Base-by-base conservation (phyloP, 2,329 filamentous ascomycete genomes). In the Ophiosphaerella korrae region DNA sequence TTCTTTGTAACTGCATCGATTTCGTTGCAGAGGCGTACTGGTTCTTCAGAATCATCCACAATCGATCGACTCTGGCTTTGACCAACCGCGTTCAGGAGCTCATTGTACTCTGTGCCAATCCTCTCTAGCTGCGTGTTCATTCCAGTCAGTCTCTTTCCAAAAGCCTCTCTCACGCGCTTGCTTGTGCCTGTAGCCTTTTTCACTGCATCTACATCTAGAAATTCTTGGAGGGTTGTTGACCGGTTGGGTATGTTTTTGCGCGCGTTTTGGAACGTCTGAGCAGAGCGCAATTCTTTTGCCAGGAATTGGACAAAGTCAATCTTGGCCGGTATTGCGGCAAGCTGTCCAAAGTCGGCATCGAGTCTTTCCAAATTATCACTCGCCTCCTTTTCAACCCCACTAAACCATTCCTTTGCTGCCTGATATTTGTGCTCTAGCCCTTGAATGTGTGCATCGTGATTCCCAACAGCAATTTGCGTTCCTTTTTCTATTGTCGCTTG, bases 1-100 rank as follows among this genome's bases (percentile, higher is more conserved):
- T 97, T 97, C 64, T 86, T 91, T 44, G 87, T 87, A 48, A 97
- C 81, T 0, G 90, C 88, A 68, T 93, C 88, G 37, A 97, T 91
- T 70, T 97, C 94, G 54, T 91, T 84, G 42, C 94, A 79, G 6
- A 96, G 78, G 55, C 88, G 85, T 18, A 78, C 74, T 5, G 88
- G 82, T 58, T 92, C 89, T 42, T 84, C 81, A 36, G 78, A 78
- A 52, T 85, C 85, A 14, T 80, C 77, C 40, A 85, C 69, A 5
- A 82, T 75, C 18, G 81, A 88, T 42, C 80, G 82, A 50, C 66
- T 73, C 52, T 75, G 74, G 55, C 78, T 75, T 53, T 77, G 73
- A 16, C 77, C 74, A 13, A 80, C 73, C 8, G 76, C 75, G 31
- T 67, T 61, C 18, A 75, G 57, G 9, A 82, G 71, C 34, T 80